phyloP scores from a whole-genome alignment of 192 early-diverging fungal species.

The Coemansia brasiliensis region DNA sequence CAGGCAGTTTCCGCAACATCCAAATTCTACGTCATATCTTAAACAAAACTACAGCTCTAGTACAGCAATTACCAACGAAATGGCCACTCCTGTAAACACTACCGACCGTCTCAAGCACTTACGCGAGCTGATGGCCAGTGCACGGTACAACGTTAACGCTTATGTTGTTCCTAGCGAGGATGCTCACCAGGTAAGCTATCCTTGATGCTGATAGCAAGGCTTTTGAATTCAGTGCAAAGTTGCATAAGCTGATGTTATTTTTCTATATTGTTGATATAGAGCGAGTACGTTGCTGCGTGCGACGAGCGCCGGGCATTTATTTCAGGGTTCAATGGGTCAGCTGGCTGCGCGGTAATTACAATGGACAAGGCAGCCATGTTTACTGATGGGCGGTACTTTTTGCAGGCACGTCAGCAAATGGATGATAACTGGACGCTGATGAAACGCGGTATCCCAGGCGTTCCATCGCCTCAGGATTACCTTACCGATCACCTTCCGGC shows the following conservation, averaged over 20 bases:
- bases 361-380: constrained; percentile 80
- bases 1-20: no score
- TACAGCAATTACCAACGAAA: constrained; percentile 5
- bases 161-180: constrained; percentile 93
- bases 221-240: no score
- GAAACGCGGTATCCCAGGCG: constrained; percentile 85
- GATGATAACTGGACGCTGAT: constrained; percentile 92
- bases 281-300: constrained; percentile 90
- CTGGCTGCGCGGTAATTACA: constrained; percentile 90
- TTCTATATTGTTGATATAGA: no score
- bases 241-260: no score
- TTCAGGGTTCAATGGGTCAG: constrained; percentile 96
- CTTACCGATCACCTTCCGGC: constrained; percentile 69
- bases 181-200: constrained; percentile 97
- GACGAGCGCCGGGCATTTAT: constrained; percentile 89
- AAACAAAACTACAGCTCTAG: constrained; percentile 7
- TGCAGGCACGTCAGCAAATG: constrained; percentile 91
- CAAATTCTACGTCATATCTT: no score
- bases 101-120: constrained; percentile 58
- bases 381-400: constrained; percentile 97
- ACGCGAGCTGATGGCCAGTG: constrained; percentile 61
- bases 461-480: constrained; percentile 90
- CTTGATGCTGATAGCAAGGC: no score
- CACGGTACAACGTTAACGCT: constrained; percentile 58
- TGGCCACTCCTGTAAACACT: constrained; percentile 51